Evolutionary conservation across 441 rosid genomes (phyloP).

Genomic region (Erodium moschatum): DNA sequence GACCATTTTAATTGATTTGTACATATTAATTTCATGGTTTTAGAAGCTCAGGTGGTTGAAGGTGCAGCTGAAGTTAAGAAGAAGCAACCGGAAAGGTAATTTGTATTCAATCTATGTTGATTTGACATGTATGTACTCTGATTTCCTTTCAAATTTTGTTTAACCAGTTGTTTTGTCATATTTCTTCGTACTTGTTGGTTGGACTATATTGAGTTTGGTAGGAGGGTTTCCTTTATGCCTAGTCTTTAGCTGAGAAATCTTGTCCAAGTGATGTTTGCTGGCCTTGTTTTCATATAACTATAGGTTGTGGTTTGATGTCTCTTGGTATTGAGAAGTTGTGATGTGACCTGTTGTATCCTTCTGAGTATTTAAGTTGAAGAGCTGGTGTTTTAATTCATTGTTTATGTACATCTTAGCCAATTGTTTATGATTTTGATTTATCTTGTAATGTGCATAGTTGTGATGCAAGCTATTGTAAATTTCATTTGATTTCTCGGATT

Average conservation of each 20-base stretch:
- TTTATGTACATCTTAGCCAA: not conserved
- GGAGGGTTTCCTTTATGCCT: not conserved
- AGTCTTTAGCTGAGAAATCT: not conserved
- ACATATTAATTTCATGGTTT: not conserved
- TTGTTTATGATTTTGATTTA: not conserved
- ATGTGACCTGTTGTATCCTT: not conserved
- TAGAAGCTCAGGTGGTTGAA: constrained; percentile 73
- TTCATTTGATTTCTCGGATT: too few relatives aligned
- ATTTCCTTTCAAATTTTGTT: not conserved
- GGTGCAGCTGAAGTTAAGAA: constrained; percentile 52
- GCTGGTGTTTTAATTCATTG: not conserved
- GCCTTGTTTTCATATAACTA: not conserved
- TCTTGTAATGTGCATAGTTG: not conserved
- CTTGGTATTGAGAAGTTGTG: not conserved
- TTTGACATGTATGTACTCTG: not conserved
- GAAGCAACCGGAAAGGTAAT: constrained; percentile 46
- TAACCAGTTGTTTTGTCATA: not conserved
- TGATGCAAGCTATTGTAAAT: too few relatives aligned
- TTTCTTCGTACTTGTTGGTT: not conserved
- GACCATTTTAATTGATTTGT: too few relatives aligned
- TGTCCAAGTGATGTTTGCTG: not conserved
- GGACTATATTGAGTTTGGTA: not conserved
- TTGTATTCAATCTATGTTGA: not conserved
- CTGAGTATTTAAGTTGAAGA: not conserved
- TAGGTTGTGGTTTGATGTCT: not conserved